phyloP scores from a whole-genome alignment of 1,139 yeast species.

The Diutina siamensis region DNA sequence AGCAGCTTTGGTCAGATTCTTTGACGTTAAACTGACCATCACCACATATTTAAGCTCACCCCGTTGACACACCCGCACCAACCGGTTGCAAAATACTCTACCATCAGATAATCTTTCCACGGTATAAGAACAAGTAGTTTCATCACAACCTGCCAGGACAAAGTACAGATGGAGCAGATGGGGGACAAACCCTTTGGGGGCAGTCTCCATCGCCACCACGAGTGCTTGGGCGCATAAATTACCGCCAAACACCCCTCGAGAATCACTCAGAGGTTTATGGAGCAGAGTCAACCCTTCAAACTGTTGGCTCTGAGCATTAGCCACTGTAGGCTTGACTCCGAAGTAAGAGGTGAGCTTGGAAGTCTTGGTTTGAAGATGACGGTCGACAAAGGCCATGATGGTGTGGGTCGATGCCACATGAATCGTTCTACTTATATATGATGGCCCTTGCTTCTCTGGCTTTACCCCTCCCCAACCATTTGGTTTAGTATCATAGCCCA shows the following conservation, averaged over 20 bases:
- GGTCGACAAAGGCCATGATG: conserved; percentile 4
- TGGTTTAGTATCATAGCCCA: not conserved
- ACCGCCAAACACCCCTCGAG: conserved; percentile 34
- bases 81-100: conserved; percentile 46
- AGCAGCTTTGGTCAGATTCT: conserved; percentile 20
- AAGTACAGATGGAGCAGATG: conserved; percentile 33
- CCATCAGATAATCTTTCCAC: conserved; percentile 34
- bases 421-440: no score
- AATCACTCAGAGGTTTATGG: conserved; percentile 18
- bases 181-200: conserved; percentile 24
- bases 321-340: conserved; percentile 1
- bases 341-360: not conserved
- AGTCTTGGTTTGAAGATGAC: not conserved
- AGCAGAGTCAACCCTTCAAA: conserved; percentile 14
- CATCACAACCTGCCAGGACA: conserved; percentile 19
- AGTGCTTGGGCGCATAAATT: conserved; percentile 30
- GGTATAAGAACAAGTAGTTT: conserved; percentile 24
- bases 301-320: not conserved
- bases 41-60: conserved; percentile 41
- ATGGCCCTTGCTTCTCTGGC: not conserved
- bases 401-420: not conserved
- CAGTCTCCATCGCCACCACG: conserved; percentile 24
- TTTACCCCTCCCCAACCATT: conserved; percentile 4
- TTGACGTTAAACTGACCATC: conserved; percentile 37
- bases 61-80: conserved; percentile 44